Evolutionary conservation across 169 alveolate genomes (phyloP).

Genomic region (Cryptosporidium ryanae): DNA sequence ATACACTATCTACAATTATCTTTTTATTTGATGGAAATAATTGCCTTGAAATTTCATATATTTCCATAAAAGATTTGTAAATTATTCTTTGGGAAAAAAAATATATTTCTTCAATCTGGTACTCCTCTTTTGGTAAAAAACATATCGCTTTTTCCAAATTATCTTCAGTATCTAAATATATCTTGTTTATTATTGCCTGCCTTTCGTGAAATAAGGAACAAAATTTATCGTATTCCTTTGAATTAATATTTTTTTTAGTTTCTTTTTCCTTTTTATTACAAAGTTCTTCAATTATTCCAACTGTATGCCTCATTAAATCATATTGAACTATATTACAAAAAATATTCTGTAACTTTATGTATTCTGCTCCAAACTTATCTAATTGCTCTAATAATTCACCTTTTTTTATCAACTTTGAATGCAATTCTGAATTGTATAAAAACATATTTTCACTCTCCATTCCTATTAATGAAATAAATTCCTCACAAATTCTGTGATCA

Average conservation of each 20-base stretch:
- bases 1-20: neutral
- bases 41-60: conserved; percentile 20
- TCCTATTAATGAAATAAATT: conserved; percentile 5
- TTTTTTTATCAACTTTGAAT: conserved; percentile 2
- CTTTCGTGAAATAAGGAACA: conserved; percentile 4
- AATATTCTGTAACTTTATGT: neutral
- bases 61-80: conserved; percentile 18
- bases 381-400: conserved; percentile 14
- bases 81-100: conserved; percentile 35
- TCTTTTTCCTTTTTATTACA: neutral
- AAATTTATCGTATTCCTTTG: conserved; percentile 47
- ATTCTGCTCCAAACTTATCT: neutral
- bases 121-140: neutral
- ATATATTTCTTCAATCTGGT: conserved; percentile 27
- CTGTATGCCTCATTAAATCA: neutral
- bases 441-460: neutral
- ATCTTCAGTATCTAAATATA: conserved; percentile 9
- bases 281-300: neutral
- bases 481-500: neutral
- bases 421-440: neutral
- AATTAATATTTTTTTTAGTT: neutral
- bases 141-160: neutral
- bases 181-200: conserved; percentile 33
- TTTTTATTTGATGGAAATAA: conserved; percentile 10
- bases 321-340: neutral